phyloP scores from a whole-genome alignment of 1,284 basidiomycete genomes.

The Cerrena zonata region DNA sequence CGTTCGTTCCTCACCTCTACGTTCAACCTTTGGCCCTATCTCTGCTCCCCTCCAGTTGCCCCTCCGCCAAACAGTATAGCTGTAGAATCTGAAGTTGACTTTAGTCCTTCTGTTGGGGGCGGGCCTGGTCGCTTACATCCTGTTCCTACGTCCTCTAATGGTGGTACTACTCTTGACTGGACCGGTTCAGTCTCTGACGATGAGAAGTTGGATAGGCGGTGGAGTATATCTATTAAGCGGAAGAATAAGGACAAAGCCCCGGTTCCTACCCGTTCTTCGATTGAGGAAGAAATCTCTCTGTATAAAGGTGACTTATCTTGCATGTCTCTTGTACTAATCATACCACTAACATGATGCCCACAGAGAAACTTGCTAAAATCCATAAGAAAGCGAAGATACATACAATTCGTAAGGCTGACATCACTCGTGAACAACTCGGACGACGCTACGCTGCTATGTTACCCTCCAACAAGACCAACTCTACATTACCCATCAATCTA shows the following conservation, averaged over 20 bases:
- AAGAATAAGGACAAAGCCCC: slow-evolving; percentile 52
- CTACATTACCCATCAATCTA: slow-evolving; percentile 36
- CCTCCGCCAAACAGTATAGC: slow-evolving; percentile 16
- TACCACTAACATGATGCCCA: no score
- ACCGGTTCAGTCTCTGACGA: slow-evolving; percentile 45
- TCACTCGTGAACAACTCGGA: slow-evolving; percentile 59
- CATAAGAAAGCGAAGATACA: slow-evolving; percentile 42
- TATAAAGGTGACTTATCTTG: no score
- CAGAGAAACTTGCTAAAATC: slow-evolving; percentile 56
- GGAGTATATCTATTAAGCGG: slow-evolving; percentile 56
- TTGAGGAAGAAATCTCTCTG: slow-evolving; percentile 30
- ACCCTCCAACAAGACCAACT: slow-evolving; percentile 30
- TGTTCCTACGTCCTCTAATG: slow-evolving; percentile 59
- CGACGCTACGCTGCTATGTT: slow-evolving; percentile 57
- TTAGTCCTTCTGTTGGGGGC: slow-evolving; percentile 57
- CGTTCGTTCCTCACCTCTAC: slow-evolving; percentile 32
- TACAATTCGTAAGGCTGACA: slow-evolving; percentile 58
- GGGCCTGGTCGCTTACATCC: slow-evolving; percentile 42
- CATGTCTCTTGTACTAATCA: no score
- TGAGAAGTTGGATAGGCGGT: slow-evolving; percentile 51
- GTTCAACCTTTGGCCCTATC: slow-evolving; percentile 12
- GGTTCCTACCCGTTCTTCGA: slow-evolving; percentile 30
- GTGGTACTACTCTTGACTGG: slow-evolving; percentile 69
- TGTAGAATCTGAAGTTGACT: slow-evolving; percentile 54
- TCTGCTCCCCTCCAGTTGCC: slow-evolving; percentile 10